Evolutionary conservation across 2,329 filamentous ascomycete genomes (phyloP), one percentile per base, ranked within the genome.

Genomic region (Calonectria montana): DNA sequence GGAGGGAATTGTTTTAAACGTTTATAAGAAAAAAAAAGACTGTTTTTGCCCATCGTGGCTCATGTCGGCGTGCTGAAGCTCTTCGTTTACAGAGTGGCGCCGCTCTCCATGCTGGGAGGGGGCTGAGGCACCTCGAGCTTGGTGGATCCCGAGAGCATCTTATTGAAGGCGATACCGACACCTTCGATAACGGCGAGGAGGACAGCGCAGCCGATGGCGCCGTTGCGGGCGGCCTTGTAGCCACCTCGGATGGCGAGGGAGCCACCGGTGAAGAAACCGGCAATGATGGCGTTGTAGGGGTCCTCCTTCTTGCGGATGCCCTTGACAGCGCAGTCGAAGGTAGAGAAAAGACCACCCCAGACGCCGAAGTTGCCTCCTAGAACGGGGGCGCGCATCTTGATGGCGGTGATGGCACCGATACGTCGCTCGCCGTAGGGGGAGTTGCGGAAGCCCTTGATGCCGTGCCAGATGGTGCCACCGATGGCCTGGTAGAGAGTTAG

Each of bases 301-400:
- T 98, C 97, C 85, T 99, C 97, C 92, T 98, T 98, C 89, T 97
- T 94, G 76, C 95, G 89, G 69, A 96, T 87, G 70, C 96, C 96
- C 89, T 98, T 99, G 74, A 98, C 94, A 25, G 96, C 94, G 87
- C 97, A 99, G 87, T 99, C 97, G 81, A 96, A 98, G 73, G 95
- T 97, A 79, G 92, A 95, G 89, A 98, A 98, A 70, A 98, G 88
- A 77, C 97, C 97, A 82, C 97, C 96, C 96, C 97, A 98, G 69
- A 97, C 95, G 80, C 96, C 96, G 80, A 98, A 99, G 88, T 99
- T 99, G 81, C 97, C 97, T 81, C 97, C 97, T 59, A 98, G 90
- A 39, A 98, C 96, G 2, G 97, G 97, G 48, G 97, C 97, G 82
- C 97, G 94, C 82, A 97, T 96, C 89, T 99, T 99, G 86, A 99